phyloP scores from a whole-genome alignment of 305 asterid genomes.

The Petunia hybrid region DNA sequence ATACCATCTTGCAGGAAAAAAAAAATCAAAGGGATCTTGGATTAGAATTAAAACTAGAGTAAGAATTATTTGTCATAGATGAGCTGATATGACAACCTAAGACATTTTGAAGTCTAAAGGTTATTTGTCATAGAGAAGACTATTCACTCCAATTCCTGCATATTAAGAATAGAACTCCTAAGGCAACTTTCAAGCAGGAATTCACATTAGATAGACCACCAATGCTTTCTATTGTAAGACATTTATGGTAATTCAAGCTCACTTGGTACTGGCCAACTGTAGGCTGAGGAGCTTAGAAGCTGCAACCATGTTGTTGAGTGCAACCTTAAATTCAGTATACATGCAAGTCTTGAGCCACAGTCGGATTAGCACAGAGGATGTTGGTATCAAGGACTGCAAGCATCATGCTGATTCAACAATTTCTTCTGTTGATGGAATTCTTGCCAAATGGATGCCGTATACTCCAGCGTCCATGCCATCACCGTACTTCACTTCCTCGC shows the following conservation, averaged over 20 bases:
- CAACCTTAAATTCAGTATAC: slow-evolving; percentile 50
- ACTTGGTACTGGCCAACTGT: slow-evolving; percentile 38
- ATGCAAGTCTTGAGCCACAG: slow-evolving; percentile 63
- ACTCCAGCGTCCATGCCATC: slow-evolving; percentile 64
- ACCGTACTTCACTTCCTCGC: slow-evolving; percentile 50
- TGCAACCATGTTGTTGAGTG: slow-evolving; percentile 60
- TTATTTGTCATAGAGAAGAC: too few relatives aligned
- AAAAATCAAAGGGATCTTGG: too few relatives aligned
- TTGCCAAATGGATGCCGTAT: slow-evolving; percentile 62
- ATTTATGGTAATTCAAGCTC: background rate
- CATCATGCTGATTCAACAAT: slow-evolving; percentile 48
- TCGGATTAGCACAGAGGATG: slow-evolving; percentile 60
- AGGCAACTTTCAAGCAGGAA: too few relatives aligned
- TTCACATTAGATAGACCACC: too few relatives aligned
- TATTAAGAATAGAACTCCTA: too few relatives aligned
- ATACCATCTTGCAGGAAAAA: too few relatives aligned
- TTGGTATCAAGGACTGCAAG: slow-evolving; percentile 21
- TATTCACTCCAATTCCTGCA: too few relatives aligned
- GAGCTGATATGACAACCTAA: too few relatives aligned
- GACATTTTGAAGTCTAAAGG: too few relatives aligned
- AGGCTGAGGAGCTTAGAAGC: slow-evolving; percentile 53
- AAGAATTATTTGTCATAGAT: too few relatives aligned
- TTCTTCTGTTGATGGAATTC: slow-evolving; percentile 55
- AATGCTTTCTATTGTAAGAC: too few relatives aligned
- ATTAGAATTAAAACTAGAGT: too few relatives aligned